These are phyloP conservation scores for Spathaspora boniae DNA, from an alignment of 805 yeast species.

Conservation along the genomic window DNA sequence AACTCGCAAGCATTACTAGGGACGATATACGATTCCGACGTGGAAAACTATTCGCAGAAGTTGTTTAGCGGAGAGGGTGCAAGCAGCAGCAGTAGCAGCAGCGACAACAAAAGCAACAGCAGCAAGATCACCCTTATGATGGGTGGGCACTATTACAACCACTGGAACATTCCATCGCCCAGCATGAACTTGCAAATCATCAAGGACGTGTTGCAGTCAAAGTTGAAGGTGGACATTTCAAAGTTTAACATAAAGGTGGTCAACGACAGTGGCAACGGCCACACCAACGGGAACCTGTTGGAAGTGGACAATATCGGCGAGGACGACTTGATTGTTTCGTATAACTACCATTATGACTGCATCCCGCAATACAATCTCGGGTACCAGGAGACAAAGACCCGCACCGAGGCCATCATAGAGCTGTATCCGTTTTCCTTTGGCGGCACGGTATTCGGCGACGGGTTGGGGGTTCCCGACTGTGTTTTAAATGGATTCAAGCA, in stretches of 20 bases:
- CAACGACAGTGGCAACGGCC: constrained; percentile 26
- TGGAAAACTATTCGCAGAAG: constrained; percentile 49
- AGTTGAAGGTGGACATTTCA: constrained; percentile 21
- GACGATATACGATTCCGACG: constrained; percentile 85
- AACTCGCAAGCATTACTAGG: constrained; percentile 57
- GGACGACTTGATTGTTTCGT: constrained; percentile 30
- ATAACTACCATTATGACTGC: constrained; percentile 42
- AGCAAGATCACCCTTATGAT: constrained; percentile 81
- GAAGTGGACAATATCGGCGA: constrained; percentile 12
- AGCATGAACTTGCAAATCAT: constrained; percentile 23
- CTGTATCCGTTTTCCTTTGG: constrained; percentile 49
- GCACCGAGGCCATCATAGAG: constrained; percentile 16
- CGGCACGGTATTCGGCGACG: constrained; percentile 75
- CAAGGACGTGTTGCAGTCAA: constrained; percentile 21
- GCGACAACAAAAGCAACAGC: not conserved
- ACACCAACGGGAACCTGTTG: not conserved
- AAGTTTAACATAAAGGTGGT: constrained; percentile 13
- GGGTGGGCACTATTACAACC: constrained; percentile 66
- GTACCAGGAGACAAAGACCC: constrained; percentile 43
- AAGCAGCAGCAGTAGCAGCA: not conserved
- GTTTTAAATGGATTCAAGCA: constrained; percentile 59
- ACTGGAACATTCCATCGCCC: constrained; percentile 28
- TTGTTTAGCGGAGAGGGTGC: constrained; percentile 14
- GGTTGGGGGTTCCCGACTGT: constrained; percentile 90
- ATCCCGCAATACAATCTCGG: constrained; percentile 83